Evolutionary conservation across 2,329 filamentous ascomycete genomes (phyloP).

Genomic region (Neurospora crassa): DNA sequence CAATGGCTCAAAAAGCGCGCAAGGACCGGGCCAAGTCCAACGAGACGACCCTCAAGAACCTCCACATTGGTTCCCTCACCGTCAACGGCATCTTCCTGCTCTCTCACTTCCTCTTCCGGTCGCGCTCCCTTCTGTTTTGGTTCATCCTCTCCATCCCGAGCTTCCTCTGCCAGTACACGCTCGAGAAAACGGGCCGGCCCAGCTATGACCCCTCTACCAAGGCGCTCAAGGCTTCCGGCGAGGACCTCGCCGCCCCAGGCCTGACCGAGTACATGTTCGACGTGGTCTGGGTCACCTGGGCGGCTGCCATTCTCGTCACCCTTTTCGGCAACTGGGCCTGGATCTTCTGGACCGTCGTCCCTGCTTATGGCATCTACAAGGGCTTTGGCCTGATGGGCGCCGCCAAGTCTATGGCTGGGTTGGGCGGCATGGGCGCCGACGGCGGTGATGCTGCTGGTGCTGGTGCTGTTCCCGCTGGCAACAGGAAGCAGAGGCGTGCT

Average conservation of each 20-base stretch:
- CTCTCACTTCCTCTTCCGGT: slow-evolving; percentile 53
- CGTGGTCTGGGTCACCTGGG: slow-evolving; percentile 89
- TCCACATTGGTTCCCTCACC: slow-evolving; percentile 64
- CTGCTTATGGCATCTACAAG: slow-evolving; percentile 46
- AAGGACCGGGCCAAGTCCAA: slow-evolving; percentile 70
- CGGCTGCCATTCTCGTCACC: slow-evolving; percentile 59
- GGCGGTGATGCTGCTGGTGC: slow-evolving; percentile 26
- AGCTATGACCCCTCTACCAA: slow-evolving; percentile 54
- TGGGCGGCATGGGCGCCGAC: slow-evolving; percentile 31
- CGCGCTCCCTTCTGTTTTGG: slow-evolving; percentile 60
- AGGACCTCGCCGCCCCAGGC: slow-evolving; percentile 79
- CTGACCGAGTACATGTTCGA: slow-evolving; percentile 99
- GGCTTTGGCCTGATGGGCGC: slow-evolving; percentile 43
- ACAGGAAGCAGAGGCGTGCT: slow-evolving; percentile 45
- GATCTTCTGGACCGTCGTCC: slow-evolving; percentile 45
- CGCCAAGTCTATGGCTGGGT: slow-evolving; percentile 43
- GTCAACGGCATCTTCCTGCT: slow-evolving; percentile 69
- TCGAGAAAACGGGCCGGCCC: slow-evolving; percentile 78
- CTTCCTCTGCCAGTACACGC: slow-evolving; percentile 70
- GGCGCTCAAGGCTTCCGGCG: slow-evolving; percentile 66
- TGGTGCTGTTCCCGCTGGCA: slow-evolving; percentile 27
- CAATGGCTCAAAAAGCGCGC: slow-evolving; percentile 54
- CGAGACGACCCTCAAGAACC: slow-evolving; percentile 63
- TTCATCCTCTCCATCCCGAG: slow-evolving; percentile 63
- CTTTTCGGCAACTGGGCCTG: slow-evolving; percentile 71